Evolutionary conservation across 805 yeast genomes (phyloP), one percentile per base, ranked within the genome.

Genomic region (Metschnikowia sp.): DNA sequence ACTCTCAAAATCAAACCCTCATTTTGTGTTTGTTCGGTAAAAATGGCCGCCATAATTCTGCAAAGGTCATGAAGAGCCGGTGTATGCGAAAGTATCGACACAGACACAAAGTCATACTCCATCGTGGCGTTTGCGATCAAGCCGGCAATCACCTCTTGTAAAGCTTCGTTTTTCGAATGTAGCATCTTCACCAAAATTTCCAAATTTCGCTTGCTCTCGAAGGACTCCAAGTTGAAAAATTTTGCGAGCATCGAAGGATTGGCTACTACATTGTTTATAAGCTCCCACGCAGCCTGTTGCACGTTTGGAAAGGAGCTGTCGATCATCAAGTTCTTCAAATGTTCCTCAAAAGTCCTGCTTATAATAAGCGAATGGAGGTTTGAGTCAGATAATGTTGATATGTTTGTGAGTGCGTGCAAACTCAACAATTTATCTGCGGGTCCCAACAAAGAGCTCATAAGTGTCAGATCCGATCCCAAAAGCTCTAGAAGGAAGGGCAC

Each of bases 361-460:
- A 68, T 61, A 3, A 68, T 62, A 39, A 65, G 61, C 5, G 74
- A 65, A 10, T 62, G 68, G 28, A 75, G 65, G 9, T 74, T 72
- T 4, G 71, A 68, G 10, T 69, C 69, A 2, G 72, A 49, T 15
- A 45, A 31, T 0, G 88, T 74, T 0, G 88, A 78, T 8, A 84
- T 53, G 61, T 86, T 87, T 1, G 92, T 86, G 29, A 86, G 69
- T 0, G 91, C 88, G 19, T 83, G 59, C 35, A 87, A 64, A 0
- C 83, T 68, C 55, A 82, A 85, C 53, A 75, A 77, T 18, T 75
- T 72, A 48, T 79, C 84, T 11, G 75, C 53, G 3, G 53, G 52
- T 1, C 72, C 63, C 15, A 69, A 50, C 18, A 36, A 35, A 10
- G 41, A 32, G 4, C 13, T 39, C 3, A 44, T 3, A 13, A 32